A percentile compares a stretch with the other conserved stretches of the same genome.
Evolutionary conservation across 306 rosid species (phyloP).

Genomic region (Mucuna pruriens): DNA sequence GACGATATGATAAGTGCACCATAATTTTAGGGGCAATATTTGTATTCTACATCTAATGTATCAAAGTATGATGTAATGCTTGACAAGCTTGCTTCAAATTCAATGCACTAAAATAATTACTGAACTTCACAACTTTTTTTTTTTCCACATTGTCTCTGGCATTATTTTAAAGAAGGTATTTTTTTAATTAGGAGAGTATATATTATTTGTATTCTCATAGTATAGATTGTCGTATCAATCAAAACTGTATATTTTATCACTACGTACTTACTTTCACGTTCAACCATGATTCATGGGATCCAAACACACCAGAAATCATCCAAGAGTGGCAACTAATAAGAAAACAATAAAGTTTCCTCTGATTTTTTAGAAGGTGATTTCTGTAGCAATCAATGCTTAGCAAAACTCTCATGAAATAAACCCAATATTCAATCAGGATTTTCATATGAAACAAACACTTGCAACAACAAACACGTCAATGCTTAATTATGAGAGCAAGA

Average conservation of each 20-base stretch:
- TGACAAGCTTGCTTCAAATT: constrained; percentile 8
- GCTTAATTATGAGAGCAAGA: not conserved
- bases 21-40: constrained; percentile 1
- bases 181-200: not conserved
- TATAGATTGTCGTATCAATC: not conserved
- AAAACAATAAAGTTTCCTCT: not conserved
- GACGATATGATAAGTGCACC: constrained; percentile 27
- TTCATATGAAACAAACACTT: not conserved
- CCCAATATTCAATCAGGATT: not conserved
- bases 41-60: not conserved
- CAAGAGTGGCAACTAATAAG: not conserved
- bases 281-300: no score
- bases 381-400: not conserved
- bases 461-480: not conserved
- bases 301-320: not conserved
- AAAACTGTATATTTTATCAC: not conserved
- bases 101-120: constrained; percentile 25
- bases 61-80: not conserved
- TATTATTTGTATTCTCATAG: not conserved
- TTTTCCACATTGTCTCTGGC: not conserved
- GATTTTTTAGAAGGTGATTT: not conserved
- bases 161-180: not conserved
- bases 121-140: not conserved
- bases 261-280: no score
- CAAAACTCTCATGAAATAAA: no score